Evolutionary conservation across 208 protist genomes (phyloP).

Genomic region (Acanthamoeba sp.): DNA sequence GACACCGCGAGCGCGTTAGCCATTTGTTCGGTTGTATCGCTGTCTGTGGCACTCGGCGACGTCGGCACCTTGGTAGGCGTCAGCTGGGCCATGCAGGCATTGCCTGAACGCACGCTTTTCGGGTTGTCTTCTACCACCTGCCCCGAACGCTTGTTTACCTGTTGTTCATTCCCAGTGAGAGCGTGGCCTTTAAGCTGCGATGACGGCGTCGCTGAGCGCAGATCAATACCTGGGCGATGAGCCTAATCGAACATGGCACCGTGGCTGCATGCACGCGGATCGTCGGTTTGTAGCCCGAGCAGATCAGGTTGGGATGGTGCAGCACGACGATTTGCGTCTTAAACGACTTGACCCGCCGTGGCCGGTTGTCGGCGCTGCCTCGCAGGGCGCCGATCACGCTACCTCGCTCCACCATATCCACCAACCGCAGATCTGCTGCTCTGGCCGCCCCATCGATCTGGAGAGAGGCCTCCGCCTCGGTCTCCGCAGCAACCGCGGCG

Average conservation of each 20-base stretch:
- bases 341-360: not conserved
- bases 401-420: not conserved
- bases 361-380: not conserved
- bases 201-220: no score
- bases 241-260: not conserved
- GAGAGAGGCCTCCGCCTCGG: no score
- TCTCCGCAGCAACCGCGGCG: not conserved
- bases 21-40: not conserved
- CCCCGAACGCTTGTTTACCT: no score
- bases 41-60: not conserved
- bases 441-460: no score
- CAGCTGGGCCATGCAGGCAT: no score
- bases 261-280: constrained; percentile 13
- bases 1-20: not conserved
- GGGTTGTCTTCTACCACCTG: no score
- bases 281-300: not conserved
- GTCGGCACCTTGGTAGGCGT: no score
- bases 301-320: not conserved
- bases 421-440: not conserved
- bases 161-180: no score
- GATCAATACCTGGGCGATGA: not conserved
- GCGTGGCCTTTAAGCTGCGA: no score
- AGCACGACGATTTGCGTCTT: not conserved
- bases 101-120: no score
- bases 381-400: not conserved